A percentile compares a stretch with the other conserved stretches of the same genome.
Conservation (phyloP, 148 eudicot genomes). For the Cornus suecica region DNA sequence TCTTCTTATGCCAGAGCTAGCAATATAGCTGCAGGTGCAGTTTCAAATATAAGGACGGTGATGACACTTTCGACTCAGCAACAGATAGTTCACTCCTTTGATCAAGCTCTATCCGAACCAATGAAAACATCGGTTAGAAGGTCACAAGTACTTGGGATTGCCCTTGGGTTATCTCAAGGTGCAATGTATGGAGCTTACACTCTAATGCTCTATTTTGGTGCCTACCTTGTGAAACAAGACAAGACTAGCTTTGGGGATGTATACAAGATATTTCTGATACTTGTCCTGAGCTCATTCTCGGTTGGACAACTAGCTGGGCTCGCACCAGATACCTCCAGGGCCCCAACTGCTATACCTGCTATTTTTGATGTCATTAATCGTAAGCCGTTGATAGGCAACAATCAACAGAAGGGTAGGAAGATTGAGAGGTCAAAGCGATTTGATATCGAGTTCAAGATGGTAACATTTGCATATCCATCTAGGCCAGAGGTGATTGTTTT, state of each 20-base stretch:
- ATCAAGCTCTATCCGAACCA: slow-evolving; percentile 38
- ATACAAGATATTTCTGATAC: slow-evolving; percentile 46
- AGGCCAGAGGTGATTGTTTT: slow-evolving; percentile 40
- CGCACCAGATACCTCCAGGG: slow-evolving; percentile 52
- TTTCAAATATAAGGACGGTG: slow-evolving; percentile 45
- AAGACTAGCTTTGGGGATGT: slow-evolving; percentile 36
- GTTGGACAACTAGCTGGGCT: slow-evolving; percentile 58
- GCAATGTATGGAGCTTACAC: slow-evolving; percentile 58
- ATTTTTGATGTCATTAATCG: slow-evolving; percentile 32
- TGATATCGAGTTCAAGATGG: slow-evolving; percentile 41
- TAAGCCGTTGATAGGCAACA: slow-evolving; percentile 25
- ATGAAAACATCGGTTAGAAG: slow-evolving; percentile 24
- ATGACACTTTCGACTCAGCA: slow-evolving; percentile 50
- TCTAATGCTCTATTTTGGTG: slow-evolving; percentile 37
- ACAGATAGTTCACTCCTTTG: slow-evolving; percentile 38
- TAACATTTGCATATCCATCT: slow-evolving; percentile 43
- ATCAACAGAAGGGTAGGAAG: slow-evolving; percentile 26
- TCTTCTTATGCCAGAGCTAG: slow-evolving; percentile 40
- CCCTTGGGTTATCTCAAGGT: slow-evolving; percentile 46
- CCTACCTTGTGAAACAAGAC: slow-evolving; percentile 31
- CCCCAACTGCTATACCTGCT: slow-evolving; percentile 36
- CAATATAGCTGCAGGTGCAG: slow-evolving; percentile 46
- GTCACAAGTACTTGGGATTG: slow-evolving; percentile 40
- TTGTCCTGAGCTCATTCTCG: slow-evolving; percentile 53
- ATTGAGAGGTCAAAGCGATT: slow-evolving; percentile 25